Base-by-base conservation (phyloP, 495 filamentous ascomycete species). In the Daldinia grandis region DNA sequence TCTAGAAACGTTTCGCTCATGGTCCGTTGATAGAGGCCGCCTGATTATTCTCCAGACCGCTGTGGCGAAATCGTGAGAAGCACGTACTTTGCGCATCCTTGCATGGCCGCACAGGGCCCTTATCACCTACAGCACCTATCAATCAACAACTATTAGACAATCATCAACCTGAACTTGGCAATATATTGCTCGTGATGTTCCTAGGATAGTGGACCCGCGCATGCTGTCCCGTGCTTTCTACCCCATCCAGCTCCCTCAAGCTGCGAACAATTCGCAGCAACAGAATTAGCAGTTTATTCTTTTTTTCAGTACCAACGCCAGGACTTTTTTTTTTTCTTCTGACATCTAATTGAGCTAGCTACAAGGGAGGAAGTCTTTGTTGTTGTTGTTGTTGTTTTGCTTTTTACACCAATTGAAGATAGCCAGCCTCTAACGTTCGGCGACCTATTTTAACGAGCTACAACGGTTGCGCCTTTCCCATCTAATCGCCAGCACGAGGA, bases 61-160 rank as follows among this genome's bases (percentile, higher is more conserved):
- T 56, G 69, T 72, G 69, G 69, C 69, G 47, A 72, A 66, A 59
- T 64, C 24, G 19, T 15, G 28, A 40, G 19, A 27, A 62, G 31
- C 58, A 64, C 49, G 31, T 21, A 56, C 49, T 42, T 61, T 56
- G 56, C 67, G 31, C 47, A 71, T 30, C 69, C 64, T 67, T 72
- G 69, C 69, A 72, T 59, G 59, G 63, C 69, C 59, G 69, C 69
- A 67, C 44, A 57, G 53, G 28, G 62, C 62, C 53, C 15, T 28
- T 38, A 14, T 2, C 56, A 33, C 25, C 25, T 35, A 35, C 33
- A 4, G 25, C 33, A 61, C 68, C 62, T 64, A 66, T 71, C 61
- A 56, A 53, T 37, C 62, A 33, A 35, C 49, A 38, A 40, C 57
- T 37, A 47, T 61, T 58, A 49, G 55, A 65, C 49, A 61, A 65